Evolutionary conservation across 176 grass and related monocot genomes (phyloP).

Genomic region (Coix lacrymajobi): DNA sequence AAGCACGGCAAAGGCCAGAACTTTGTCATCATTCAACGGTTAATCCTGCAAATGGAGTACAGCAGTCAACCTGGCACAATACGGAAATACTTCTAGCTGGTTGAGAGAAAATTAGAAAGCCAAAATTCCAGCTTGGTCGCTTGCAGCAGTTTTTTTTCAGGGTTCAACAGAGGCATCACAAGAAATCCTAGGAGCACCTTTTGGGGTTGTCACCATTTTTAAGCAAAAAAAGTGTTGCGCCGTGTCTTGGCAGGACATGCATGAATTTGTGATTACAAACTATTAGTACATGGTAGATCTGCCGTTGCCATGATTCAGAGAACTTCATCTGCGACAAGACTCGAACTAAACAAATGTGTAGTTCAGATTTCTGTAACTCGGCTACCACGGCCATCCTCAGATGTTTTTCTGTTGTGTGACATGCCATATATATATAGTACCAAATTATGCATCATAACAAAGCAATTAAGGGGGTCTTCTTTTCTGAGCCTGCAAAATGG

Average conservation of each 20-base stretch:
- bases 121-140: no score
- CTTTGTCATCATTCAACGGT: no score
- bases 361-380: neutral
- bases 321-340: neutral
- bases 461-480: constrained; percentile 48
- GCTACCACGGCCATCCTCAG: neutral
- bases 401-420: neutral
- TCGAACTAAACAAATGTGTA: neutral
- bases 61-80: no score
- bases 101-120: no score
- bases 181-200: neutral
- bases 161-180: neutral
- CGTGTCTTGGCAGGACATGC: neutral
- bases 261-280: neutral
- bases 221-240: neutral
- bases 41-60: no score
- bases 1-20: no score
- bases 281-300: neutral
- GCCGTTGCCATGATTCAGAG: neutral
- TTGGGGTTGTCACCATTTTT: neutral
- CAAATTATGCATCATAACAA: neutral
- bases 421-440: neutral
- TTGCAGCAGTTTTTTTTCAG: neutral
- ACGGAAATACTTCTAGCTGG: no score
- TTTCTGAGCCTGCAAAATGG: constrained; percentile 51